Percentiles rank a stretch among this genome's conserved stretches.
phyloP scores from a whole-genome alignment of 306 rosid species.

The Castanopsis chinensis region DNA sequence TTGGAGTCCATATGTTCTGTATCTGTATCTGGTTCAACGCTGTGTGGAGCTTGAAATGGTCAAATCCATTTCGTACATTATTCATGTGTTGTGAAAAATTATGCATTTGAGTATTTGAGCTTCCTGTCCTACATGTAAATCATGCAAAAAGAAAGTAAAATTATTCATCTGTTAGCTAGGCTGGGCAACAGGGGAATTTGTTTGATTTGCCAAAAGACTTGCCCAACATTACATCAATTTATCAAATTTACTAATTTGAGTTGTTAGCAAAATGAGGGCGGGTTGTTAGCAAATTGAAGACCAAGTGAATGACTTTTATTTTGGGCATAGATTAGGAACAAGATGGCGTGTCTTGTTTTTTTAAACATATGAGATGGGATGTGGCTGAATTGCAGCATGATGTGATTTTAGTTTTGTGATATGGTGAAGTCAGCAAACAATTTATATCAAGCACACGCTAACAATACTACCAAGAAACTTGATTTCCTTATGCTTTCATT shows the following conservation, averaged over 20 bases:
- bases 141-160: neutral
- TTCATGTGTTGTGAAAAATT: neutral
- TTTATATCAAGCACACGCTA: too few species aligned
- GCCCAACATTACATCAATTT: neutral
- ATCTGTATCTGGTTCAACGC: neutral
- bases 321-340: neutral
- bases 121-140: neutral
- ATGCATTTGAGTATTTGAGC: neutral
- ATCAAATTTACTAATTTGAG: neutral
- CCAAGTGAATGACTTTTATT: neutral
- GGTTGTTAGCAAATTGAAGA: neutral
- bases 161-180: neutral
- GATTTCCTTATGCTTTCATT: too few species aligned
- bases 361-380: neutral
- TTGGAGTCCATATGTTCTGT: neutral
- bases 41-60: neutral
- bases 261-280: neutral
- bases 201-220: neutral
- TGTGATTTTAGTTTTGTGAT: too few species aligned
- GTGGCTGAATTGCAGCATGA: neutral
- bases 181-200: neutral
- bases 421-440: too few species aligned
- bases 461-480: too few species aligned
- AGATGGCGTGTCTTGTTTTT: too few species aligned
- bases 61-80: neutral